phyloP scores from a whole-genome alignment of 306 rosid genomes.

The Cicer chorassanicum region DNA sequence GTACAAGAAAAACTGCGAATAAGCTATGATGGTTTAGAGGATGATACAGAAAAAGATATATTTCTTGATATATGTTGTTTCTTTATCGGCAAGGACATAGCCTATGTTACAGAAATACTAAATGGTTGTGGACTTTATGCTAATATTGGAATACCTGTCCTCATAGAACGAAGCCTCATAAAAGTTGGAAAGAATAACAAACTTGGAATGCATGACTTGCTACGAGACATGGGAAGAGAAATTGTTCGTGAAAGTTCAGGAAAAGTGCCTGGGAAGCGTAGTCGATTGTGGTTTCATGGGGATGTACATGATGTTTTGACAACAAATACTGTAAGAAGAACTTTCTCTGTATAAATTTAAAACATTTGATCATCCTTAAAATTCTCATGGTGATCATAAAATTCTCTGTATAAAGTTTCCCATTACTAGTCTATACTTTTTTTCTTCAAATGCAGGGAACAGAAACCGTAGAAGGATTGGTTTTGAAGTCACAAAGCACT shows the following conservation, averaged over 20 bases:
- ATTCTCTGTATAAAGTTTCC: not conserved
- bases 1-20: constrained; percentile 37
- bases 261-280: constrained; percentile 24
- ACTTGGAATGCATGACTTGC: constrained; percentile 42
- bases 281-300: constrained; percentile 34
- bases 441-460: constrained; percentile 31
- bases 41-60: constrained; percentile 23
- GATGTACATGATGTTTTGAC: constrained; percentile 39
- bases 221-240: constrained; percentile 52
- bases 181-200: constrained; percentile 33
- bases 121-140: constrained; percentile 47
- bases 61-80: constrained; percentile 57
- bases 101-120: constrained; percentile 29
- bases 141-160: constrained; percentile 43
- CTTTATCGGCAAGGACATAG: constrained; percentile 45
- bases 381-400: not conserved
- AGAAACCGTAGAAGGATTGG: constrained; percentile 26
- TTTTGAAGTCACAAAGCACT: not conserved
- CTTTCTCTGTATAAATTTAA: not conserved
- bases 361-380: not conserved
- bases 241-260: constrained; percentile 37
- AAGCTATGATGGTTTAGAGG: constrained; percentile 36
- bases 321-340: constrained; percentile 16
- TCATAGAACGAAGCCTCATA: constrained; percentile 44
- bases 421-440: no score